Evolutionary conservation across 208 protist genomes (phyloP), one percentile per base, ranked within the genome.

Genomic region (Novymonas esmeraldas): DNA sequence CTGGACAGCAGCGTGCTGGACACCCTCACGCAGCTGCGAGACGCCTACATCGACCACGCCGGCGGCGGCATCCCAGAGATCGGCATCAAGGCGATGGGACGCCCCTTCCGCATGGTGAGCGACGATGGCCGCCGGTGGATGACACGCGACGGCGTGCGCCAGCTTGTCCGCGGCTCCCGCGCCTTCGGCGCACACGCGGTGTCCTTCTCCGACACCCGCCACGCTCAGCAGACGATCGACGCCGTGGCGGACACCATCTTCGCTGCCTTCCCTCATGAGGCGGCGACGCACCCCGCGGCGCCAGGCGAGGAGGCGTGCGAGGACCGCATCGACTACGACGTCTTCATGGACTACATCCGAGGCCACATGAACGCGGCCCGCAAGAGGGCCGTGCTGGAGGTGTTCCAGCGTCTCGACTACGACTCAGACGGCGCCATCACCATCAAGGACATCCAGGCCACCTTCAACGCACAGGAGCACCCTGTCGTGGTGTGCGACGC

Each of bases 61-160:
- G 90, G 90, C 22, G 87, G 86, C 18, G 87, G 93, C 20, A 90
- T 95, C 49, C 88, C 90, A n/a, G 89, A 94, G 79, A 76, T 95
- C 29, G 92, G 92, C 65, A 92, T 96, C 50, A 97, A 97, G 50
- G 89, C 87, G 14, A 95, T 96, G 88, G 93, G 93, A 0, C 78
- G 89, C 9, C 93, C 87, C 3, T 97, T 95, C 50, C 84, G 89
- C 52, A 26, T 72, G 13, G 85, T 89, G 18, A 66, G 64, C 51
- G 81, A 48, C 22, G 88, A 95, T 64, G 92, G 92, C 18, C 81
- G 81, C n/a, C 87, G 90, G 5, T 96, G 85, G 82, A 92, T 96
- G 83, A 89, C 84, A 28, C 65, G 73, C 49, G 73, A 81, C 18
- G 82, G 82, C n/a, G 78, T 96, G 51, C 67, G 56, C 31, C 69